Evolutionary conservation across 805 yeast species (phyloP).

Genomic region (Kodamaea sagamina): DNA sequence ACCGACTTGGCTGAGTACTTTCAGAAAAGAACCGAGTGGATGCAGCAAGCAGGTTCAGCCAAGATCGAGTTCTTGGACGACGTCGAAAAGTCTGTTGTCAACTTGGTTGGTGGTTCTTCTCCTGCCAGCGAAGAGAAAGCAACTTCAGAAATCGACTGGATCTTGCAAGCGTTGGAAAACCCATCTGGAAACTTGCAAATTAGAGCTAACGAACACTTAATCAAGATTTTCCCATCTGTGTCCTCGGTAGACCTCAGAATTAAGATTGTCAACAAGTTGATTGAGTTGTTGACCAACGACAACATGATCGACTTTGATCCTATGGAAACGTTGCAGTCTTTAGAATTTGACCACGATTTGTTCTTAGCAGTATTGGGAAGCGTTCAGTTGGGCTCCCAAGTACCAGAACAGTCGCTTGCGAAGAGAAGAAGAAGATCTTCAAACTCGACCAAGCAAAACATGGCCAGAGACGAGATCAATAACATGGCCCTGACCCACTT

Average conservation of each 20-base stretch:
- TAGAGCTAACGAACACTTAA: slow-evolving; percentile 51
- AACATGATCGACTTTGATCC: slow-evolving; percentile 35
- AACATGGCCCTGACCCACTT: slow-evolving; percentile 76
- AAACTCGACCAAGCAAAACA: slow-evolving; percentile 71
- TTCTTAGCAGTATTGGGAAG: slow-evolving; percentile 61
- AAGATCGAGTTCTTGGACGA: slow-evolving; percentile 49
- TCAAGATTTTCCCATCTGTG: slow-evolving; percentile 57
- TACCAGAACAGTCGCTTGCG: slow-evolving; percentile 53
- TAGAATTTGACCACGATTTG: slow-evolving; percentile 55
- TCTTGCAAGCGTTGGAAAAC: slow-evolving; percentile 50
- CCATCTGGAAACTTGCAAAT: slow-evolving; percentile 43
- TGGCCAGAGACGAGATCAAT: slow-evolving; percentile 68
- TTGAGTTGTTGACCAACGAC: slow-evolving; percentile 58
- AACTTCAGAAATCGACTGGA: slow-evolving; percentile 56
- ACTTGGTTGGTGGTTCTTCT: slow-evolving; percentile 51
- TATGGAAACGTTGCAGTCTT: slow-evolving; percentile 51
- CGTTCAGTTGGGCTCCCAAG: slow-evolving; percentile 54
- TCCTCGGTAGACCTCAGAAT: slow-evolving; percentile 56
- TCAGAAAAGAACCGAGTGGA: slow-evolving; percentile 47
- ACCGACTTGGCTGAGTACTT: slow-evolving; percentile 31
- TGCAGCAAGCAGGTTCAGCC: slow-evolving; percentile 43
- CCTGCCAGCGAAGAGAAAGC: slow-evolving; percentile 51
- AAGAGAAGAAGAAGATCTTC: slow-evolving; percentile 84
- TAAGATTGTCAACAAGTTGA: slow-evolving; percentile 48
- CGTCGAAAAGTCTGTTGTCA: slow-evolving; percentile 60